These are phyloP conservation scores for Penicillium nucicola DNA, from an alignment of 495 filamentous ascomycete genomes.

Conservation along the genomic window DNA sequence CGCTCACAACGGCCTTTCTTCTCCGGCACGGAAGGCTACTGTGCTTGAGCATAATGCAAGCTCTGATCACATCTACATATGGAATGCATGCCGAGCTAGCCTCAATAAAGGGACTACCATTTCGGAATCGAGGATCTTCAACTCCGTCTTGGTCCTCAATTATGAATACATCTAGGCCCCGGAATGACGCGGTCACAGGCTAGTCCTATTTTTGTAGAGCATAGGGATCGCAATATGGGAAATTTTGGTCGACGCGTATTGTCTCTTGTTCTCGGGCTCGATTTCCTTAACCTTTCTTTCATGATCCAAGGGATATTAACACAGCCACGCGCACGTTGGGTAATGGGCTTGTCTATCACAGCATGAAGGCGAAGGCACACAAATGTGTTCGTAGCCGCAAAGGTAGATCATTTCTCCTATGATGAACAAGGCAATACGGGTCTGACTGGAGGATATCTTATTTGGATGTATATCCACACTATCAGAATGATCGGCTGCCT, in stretches of 20 bases:
- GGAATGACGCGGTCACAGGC: neutral
- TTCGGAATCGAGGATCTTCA: neutral
- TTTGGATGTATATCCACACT: too few relatives aligned
- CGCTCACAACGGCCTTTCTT: neutral
- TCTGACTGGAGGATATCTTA: too few relatives aligned
- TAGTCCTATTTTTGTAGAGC: neutral
- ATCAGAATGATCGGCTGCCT: too few relatives aligned
- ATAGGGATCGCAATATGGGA: constrained; percentile 2
- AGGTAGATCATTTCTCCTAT: too few relatives aligned
- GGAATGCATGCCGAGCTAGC: neutral
- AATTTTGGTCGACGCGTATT: neutral
- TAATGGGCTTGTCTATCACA: too few relatives aligned
- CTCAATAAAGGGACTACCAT: neutral
- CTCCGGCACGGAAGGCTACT: too few relatives aligned
- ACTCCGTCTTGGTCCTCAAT: neutral
- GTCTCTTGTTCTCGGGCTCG: neutral
- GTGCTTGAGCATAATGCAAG: neutral
- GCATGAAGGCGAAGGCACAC: too few relatives aligned
- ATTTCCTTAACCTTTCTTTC: neutral
- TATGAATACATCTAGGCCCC: neutral
- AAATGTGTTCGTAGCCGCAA: too few relatives aligned
- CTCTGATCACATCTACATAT: neutral
- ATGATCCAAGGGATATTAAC: neutral
- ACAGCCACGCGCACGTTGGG: neutral
- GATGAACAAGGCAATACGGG: too few relatives aligned